Conservation (phyloP, 2,329 filamentous ascomycete species). For the Didymella keratinophila region DNA sequence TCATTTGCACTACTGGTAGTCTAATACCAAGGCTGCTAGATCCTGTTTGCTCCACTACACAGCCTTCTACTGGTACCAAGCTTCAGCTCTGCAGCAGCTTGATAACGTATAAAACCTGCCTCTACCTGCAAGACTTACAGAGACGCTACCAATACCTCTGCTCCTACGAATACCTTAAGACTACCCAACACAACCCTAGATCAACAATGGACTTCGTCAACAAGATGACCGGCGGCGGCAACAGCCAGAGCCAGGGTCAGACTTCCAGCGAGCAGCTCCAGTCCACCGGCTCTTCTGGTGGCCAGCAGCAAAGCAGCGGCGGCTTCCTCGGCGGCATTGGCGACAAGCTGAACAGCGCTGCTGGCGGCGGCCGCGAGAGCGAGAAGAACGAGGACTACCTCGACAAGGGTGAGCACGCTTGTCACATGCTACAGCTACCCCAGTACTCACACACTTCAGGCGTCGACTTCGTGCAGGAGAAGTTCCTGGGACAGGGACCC, state of each 20-base stretch:
- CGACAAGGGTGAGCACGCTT: constrained; percentile 71
- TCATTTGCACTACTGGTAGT: constrained; percentile 16
- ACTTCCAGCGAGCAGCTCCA: constrained; percentile 34
- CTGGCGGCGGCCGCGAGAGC: constrained; percentile 75
- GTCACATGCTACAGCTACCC: background rate
- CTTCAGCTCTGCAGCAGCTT: constrained; percentile 14
- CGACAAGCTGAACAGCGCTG: constrained; percentile 74
- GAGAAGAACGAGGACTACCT: constrained; percentile 86
- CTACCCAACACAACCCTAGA: constrained; percentile 12
- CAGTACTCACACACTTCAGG: constrained; percentile 56
- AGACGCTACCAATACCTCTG: background rate
- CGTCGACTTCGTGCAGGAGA: constrained; percentile 80
- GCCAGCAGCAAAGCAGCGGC: constrained; percentile 36
- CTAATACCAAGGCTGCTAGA: constrained; percentile 17
- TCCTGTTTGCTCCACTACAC: constrained; percentile 18
- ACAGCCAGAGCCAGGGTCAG: constrained; percentile 42
- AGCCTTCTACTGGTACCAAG: constrained; percentile 16
- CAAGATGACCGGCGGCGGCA: constrained; percentile 53
- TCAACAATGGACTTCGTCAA: constrained; percentile 59
- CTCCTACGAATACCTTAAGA: constrained; percentile 13
- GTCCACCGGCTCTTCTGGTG: constrained; percentile 15
- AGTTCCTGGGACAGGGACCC: constrained; percentile 72
- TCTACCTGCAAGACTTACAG: constrained; percentile 9
- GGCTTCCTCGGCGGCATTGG: constrained; percentile 67
- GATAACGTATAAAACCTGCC: constrained; percentile 12